Percentiles rank a stretch among this genome's conserved stretches.
These are phyloP conservation scores for Terana coerulea DNA, from an alignment of 768 basidiomycete genomes.

Conservation along the genomic window DNA sequence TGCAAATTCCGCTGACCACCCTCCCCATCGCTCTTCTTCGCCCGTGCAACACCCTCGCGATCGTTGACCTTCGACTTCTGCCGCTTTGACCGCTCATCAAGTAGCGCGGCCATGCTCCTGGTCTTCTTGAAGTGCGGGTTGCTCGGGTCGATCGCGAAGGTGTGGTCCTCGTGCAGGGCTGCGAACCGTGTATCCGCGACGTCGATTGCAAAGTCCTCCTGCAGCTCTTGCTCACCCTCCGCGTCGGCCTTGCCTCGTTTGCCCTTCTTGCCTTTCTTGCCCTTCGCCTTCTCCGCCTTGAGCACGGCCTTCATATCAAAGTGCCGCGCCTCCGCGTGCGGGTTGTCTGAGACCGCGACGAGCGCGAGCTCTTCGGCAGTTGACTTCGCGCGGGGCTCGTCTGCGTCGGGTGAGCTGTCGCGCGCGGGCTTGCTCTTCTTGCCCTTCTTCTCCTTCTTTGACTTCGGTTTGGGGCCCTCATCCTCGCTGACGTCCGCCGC, in stretches of 20 bases:
- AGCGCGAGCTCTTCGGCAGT: slow-evolving; percentile 66
- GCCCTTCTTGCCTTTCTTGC: slow-evolving; percentile 33
- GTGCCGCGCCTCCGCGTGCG: slow-evolving; percentile 58
- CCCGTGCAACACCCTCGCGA: slow-evolving; percentile 5
- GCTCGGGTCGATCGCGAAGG: slow-evolving; percentile 93
- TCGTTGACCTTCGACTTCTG: slow-evolving; percentile 34
- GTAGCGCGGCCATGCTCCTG: slow-evolving; percentile 79
- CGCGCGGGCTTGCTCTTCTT: slow-evolving; percentile 13
- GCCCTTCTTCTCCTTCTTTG: slow-evolving; percentile 19
- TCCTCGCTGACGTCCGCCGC: slow-evolving; percentile 18
- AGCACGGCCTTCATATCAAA: slow-evolving; percentile 90
- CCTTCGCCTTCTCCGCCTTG: slow-evolving; percentile 75
- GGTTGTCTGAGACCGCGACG: slow-evolving; percentile 54
- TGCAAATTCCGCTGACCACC: slow-evolving; percentile 43
- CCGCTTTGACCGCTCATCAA: slow-evolving; percentile 78
- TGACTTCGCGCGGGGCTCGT: slow-evolving; percentile 32
- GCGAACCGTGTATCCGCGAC: slow-evolving; percentile 87
- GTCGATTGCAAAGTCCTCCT: slow-evolving; percentile 80
- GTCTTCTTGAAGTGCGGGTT: slow-evolving; percentile 95
- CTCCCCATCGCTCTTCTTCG: slow-evolving; percentile 9
- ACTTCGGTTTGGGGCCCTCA: slow-evolving; percentile 13
- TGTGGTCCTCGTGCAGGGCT: slow-evolving; percentile 82
- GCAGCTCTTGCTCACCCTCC: slow-evolving; percentile 60
- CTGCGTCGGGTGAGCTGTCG: slow-evolving; percentile 15
- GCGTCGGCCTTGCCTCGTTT: slow-evolving; percentile 43